Evolutionary conservation across 2,329 filamentous ascomycete species (phyloP).

Genomic region (Clarireedia monteithiana): DNA sequence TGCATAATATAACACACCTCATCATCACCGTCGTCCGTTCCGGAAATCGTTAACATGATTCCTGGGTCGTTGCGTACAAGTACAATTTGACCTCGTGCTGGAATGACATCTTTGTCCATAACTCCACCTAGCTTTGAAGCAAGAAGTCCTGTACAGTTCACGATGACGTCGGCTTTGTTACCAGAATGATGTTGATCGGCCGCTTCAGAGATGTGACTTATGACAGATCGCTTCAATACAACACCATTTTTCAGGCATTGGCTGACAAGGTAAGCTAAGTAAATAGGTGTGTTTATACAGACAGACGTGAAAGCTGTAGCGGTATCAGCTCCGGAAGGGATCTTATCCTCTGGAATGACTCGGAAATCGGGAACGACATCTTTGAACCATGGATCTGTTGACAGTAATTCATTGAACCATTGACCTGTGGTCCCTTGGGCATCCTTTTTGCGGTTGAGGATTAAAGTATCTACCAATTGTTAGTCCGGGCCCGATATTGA

Average conservation of each 20-base stretch:
- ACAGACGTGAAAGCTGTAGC: conserved; percentile 74
- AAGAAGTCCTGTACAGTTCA: conserved; percentile 81
- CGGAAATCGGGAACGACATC: conserved; percentile 65
- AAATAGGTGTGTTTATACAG: conserved; percentile 85
- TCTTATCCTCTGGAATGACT: conserved; percentile 46
- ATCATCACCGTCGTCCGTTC: conserved; percentile 56
- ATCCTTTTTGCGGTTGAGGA: conserved; percentile 38
- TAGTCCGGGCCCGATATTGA: neutral
- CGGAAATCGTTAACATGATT: conserved; percentile 51
- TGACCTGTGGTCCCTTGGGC: conserved; percentile 14
- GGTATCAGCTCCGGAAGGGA: conserved; percentile 60
- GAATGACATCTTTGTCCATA: conserved; percentile 62
- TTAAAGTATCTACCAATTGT: conserved; percentile 34
- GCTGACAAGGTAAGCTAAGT: conserved; percentile 77
- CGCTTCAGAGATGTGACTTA: conserved; percentile 69
- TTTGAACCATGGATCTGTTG: conserved; percentile 65
- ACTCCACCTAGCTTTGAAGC: conserved; percentile 75
- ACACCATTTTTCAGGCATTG: conserved; percentile 71
- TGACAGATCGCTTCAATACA: conserved; percentile 51
- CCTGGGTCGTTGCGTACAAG: conserved; percentile 58
- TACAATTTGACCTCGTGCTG: conserved; percentile 71
- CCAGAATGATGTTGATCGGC: conserved; percentile 49
- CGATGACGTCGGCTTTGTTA: conserved; percentile 54
- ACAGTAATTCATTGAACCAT: conserved; percentile 58
- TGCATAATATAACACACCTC: conserved; percentile 63